Evolutionary conservation across 352 stramenopile genomes (phyloP), one percentile per base, ranked within the genome.

Genomic region (Detonula confervacea): DNA sequence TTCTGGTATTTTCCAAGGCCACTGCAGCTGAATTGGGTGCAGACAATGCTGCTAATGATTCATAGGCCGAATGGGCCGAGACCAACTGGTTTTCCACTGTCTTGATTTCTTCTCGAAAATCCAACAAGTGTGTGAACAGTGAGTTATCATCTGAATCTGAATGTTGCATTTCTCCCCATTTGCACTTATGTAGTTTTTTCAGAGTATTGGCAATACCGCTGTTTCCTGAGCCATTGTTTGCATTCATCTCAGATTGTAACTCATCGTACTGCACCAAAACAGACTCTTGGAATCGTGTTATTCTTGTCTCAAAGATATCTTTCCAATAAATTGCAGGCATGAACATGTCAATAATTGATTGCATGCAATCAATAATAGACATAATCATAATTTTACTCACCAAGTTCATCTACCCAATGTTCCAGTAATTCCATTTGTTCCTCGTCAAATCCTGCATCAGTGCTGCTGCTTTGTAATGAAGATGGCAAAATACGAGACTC

Each of bases 321-420:
- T 71, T 25, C 11, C 24, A 18, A 7, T 30, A 12, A 47, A 16
- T 37, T 14, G 18, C 30, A 33, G 46, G 18, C 35, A 33, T 3
- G 16, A 47, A 12, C 24, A 24, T 37, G 24, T 22, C 47, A 59
- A 59, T 20, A 59, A 18, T 59, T 55, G 20, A 24, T 60, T 37
- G 33, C 51, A 35, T 35, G 6, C 18, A 60, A 16, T 16, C 4
- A 3, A 49, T 42, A 16, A 49, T 9, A 5, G 18, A 16, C 11
- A 49, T 49, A 5, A 49, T n/a, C 11, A 67, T 4, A 35, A 39
- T 24, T 24, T 25, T 37, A 89, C 47, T 81, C 72, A 84, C 90
- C 84, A 11, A 95, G 55, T 62, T 95, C 90, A 37, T 93, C 81
- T 63, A 95, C 81, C 88, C 88, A 95, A 82, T 95, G 90, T 59